Evolutionary conservation across 768 basidiomycete genomes (phyloP).

Genomic region (Kwoniella sp.): DNA sequence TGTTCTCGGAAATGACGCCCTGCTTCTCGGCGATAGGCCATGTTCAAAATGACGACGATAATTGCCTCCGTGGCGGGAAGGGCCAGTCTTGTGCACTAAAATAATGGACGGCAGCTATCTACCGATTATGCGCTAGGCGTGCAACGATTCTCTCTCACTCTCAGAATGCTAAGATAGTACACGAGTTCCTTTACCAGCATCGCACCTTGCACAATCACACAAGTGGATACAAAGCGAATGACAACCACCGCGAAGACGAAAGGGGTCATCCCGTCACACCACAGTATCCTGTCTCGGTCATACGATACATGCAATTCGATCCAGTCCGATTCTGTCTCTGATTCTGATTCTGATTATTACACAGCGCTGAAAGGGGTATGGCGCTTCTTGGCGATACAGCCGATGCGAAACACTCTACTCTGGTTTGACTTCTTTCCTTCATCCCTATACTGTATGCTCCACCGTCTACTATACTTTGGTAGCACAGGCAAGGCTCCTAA

Average conservation of each 20-base stretch:
- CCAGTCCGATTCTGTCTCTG: conserved; percentile 1
- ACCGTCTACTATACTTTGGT: neutral
- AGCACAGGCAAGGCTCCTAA: neutral
- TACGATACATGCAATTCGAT: conserved; percentile 5
- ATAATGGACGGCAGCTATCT: no score
- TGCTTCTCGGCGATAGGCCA: neutral
- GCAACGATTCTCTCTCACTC: no score
- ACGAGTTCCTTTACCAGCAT: no score
- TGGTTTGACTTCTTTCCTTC: neutral
- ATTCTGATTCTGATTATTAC: conserved; percentile 5
- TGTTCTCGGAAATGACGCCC: neutral
- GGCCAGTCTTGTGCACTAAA: no score
- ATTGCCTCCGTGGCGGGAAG: no score
- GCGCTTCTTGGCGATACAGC: neutral
- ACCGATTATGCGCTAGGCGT: no score
- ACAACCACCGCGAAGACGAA: no score
- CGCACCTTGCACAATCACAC: no score
- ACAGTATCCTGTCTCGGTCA: neutral
- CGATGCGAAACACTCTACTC: neutral
- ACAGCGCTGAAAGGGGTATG: conserved; percentile 1
- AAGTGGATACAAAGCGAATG: no score
- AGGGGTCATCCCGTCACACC: no score
- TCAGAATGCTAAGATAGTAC: no score
- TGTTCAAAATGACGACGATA: neutral
- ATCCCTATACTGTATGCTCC: neutral